phyloP scores from a whole-genome alignment of 495 filamentous ascomycete species.

The Trichoderma gamsii region DNA sequence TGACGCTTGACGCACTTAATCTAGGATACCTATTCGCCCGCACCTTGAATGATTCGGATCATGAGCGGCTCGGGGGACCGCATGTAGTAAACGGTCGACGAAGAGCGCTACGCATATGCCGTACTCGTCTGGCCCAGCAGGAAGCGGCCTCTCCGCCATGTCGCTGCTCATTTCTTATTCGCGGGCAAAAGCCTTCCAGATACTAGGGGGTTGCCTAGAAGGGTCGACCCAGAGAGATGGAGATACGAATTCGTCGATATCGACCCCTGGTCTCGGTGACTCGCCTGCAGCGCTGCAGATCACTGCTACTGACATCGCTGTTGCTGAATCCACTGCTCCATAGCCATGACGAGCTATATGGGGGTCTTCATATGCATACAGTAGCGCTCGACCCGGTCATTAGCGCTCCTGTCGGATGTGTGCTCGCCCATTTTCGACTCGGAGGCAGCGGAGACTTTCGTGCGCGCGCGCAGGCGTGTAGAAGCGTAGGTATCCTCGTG shows the following conservation, averaged over 20 bases:
- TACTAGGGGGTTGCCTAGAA: not conserved
- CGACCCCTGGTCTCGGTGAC: not conserved
- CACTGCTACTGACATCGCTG: not conserved
- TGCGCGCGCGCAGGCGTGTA: not conserved
- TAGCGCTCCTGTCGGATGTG: slow-evolving; percentile 3
- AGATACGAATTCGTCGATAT: not conserved
- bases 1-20: too few species aligned
- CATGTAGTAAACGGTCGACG: not conserved
- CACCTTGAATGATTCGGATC: too few species aligned
- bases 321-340: not conserved
- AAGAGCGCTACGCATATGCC: too few species aligned
- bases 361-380: not conserved
- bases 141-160: not conserved
- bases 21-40: too few species aligned
- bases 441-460: not conserved
- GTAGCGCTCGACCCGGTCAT: not conserved
- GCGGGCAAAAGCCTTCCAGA: not conserved
- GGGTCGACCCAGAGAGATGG: not conserved
- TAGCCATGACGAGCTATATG: not conserved
- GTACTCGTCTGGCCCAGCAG: not conserved
- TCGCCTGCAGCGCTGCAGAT: slow-evolving; percentile 12
- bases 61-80: too few species aligned
- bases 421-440: slow-evolving; percentile 1
- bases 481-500: not conserved
- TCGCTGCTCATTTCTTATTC: not conserved